These are phyloP conservation scores for Phalaenopsis aphrodite DNA, from an alignment of 106 monocot species.

Conservation along the genomic window DNA sequence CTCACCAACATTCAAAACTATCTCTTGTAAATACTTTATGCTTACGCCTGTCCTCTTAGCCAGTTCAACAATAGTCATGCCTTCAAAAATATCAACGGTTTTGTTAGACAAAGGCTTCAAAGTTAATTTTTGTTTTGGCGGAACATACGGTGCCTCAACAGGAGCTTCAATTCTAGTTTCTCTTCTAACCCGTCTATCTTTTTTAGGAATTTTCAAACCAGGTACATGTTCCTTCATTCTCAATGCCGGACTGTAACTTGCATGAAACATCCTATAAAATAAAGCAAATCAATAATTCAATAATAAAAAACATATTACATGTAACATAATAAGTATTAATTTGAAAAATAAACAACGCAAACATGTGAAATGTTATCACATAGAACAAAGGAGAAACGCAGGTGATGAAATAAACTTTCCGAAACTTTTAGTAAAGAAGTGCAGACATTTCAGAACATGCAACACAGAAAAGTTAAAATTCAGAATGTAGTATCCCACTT, in stretches of 20 bases:
- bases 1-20: conserved; percentile 72
- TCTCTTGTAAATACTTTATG: conserved; percentile 46
- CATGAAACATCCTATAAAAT: conserved; percentile 65
- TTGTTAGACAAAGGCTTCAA: conserved; percentile 47
- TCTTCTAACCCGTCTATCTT: conserved; percentile 49
- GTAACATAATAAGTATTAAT: background rate
- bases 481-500: background rate
- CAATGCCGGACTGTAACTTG: conserved; percentile 26
- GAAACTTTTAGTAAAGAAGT: background rate
- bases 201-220: conserved; percentile 52
- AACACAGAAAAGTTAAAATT: background rate
- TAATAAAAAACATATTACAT: background rate
- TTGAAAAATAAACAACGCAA: background rate
- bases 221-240: conserved; percentile 38
- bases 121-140: conserved; percentile 49
- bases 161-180: conserved; percentile 52
- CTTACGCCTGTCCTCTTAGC: conserved; percentile 69
- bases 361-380: background rate
- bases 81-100: conserved; percentile 93
- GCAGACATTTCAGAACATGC: background rate
- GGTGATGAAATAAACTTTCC: too few species aligned
- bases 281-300: background rate
- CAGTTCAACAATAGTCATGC: conserved; percentile 87
- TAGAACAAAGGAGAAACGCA: background rate
- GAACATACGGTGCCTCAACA: conserved; percentile 69